A percentile compares a stretch with the other conserved stretches of the same genome.
Evolutionary conservation across 352 stramenopile genomes (phyloP).

Genomic region (Phytophthora citrophthora): DNA sequence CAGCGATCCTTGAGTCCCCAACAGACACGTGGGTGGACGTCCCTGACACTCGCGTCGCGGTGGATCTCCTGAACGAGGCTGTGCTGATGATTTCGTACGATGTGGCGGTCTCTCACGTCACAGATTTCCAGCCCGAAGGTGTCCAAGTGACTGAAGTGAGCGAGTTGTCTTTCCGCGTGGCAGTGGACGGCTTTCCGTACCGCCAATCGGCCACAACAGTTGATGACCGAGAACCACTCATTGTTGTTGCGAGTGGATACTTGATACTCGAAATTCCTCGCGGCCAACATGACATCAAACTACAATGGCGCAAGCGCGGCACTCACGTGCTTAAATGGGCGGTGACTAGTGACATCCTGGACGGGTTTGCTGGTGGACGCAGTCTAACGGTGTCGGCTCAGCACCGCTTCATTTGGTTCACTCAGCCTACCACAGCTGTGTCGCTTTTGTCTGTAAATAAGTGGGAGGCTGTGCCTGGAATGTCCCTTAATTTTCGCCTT

Average conservation of each 20-base stretch:
- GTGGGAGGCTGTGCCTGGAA: conserved; percentile 67
- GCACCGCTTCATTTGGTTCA: conserved; percentile 73
- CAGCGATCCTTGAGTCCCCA: conserved; percentile 33
- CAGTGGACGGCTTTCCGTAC: conserved; percentile 59
- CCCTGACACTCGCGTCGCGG: conserved; percentile 47
- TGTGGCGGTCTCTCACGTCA: conserved; percentile 60
- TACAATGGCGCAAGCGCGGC: conserved; percentile 80
- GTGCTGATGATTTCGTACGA: conserved; percentile 77
- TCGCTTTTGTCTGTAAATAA: conserved; percentile 50
- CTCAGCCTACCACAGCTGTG: conserved; percentile 52
- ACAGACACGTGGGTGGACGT: conserved; percentile 65
- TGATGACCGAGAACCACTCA: conserved; percentile 62
- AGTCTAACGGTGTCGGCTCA: conserved; percentile 71
- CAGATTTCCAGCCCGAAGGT: conserved; percentile 11
- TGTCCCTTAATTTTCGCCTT: conserved; percentile 58
- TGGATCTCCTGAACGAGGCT: conserved; percentile 66
- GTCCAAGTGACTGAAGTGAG: conserved; percentile 36
- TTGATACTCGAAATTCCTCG: conserved; percentile 58
- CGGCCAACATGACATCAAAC: conserved; percentile 51
- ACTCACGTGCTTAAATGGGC: conserved; percentile 56
- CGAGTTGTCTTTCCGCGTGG: conserved; percentile 70
- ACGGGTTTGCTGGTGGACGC: conserved; percentile 71
- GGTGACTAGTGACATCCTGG: conserved; percentile 62
- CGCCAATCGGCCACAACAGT: conserved; percentile 72
- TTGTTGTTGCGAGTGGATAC: conserved; percentile 62